Evolutionary conservation across 768 basidiomycete genomes (phyloP), one percentile per base, ranked within the genome.

Genomic region (Psilocybe tampanensis): DNA sequence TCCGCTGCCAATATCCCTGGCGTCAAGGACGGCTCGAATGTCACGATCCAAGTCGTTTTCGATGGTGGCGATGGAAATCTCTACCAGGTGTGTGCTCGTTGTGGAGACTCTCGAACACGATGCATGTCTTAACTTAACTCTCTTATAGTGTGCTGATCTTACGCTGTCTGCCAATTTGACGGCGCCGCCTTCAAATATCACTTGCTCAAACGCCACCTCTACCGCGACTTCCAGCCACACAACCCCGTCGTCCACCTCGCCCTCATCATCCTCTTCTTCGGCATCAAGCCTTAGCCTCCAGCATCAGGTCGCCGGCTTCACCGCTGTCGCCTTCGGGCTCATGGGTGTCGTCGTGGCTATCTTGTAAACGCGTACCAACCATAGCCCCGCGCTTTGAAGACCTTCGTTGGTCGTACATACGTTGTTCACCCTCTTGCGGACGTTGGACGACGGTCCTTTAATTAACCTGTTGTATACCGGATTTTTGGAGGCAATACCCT

Each of bases 101-200:
- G 34, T 34, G 13, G 55, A 22, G 61, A 19, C 64, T 73, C 34
- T 72, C 70, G 39, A 8, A 77, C 73, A 60, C 17, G 41, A 32
- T 15, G 11, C 43, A 48, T 52, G n/a, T 67, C 29, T 29, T 29
- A n/a, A 29, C 29, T 29, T 29, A 9, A 4, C 29, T 29, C 9
- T 9, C 29, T 29, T 29, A 29, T 29, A 92, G 88, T 93, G 90
- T 68, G 79, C 92, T 42, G 92, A 93, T 70, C 72, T 93, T 56
- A 84, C 86, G 24, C 75, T 94, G 22, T 78, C 84, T 39, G 76
- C 73, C 12, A 80, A 73, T 42, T 42, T 63, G 13, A 60, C 68
- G 75, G 72, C 54, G 75, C 79, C 29, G 68, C 80, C 36, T 79
- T 84, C 7, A 69, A 76, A 50, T 57, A 66, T 71, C 15, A 72